These are phyloP conservation scores for Avena sativa DNA, from an alignment of 176 grass and related monocot species.

Conservation along the genomic window DNA sequence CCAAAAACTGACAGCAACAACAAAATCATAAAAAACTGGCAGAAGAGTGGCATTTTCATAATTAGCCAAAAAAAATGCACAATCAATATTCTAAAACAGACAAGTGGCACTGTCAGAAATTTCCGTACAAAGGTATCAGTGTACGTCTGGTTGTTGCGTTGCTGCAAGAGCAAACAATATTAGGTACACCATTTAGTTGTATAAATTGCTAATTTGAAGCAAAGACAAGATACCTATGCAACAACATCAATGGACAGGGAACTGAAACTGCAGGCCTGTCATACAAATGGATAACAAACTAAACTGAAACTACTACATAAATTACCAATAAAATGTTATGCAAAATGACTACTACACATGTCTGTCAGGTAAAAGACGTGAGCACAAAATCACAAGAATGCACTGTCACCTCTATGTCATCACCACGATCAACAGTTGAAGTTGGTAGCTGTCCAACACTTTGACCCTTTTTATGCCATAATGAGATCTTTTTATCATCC, in stretches of 20 bases:
- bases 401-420: conserved; percentile 80
- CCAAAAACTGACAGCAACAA: not conserved
- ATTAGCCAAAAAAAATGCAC: conserved; percentile 1
- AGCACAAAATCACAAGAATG: conserved; percentile 41
- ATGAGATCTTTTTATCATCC: conserved; percentile 95
- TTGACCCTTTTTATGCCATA: conserved; percentile 93
- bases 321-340: not conserved
- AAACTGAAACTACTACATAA: not conserved
- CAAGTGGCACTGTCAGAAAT: not conserved
- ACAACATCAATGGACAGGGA: conserved; percentile 8
- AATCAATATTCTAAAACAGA: not conserved
- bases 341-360: not conserved
- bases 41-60: not conserved
- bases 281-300: conserved; percentile 16
- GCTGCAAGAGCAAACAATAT: conserved; percentile 22
- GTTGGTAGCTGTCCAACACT: conserved; percentile 79
- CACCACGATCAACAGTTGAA: conserved; percentile 71
- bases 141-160: not conserved
- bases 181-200: conserved; percentile 4
- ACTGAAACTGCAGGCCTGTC: conserved; percentile 24
- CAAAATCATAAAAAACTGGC: not conserved
- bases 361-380: not conserved
- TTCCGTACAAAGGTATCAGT: not conserved
- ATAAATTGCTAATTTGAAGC: not conserved
- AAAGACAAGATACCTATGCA: not conserved